phyloP scores from a whole-genome alignment of 1,284 basidiomycete species.

The Exsudoporus floridanus region DNA sequence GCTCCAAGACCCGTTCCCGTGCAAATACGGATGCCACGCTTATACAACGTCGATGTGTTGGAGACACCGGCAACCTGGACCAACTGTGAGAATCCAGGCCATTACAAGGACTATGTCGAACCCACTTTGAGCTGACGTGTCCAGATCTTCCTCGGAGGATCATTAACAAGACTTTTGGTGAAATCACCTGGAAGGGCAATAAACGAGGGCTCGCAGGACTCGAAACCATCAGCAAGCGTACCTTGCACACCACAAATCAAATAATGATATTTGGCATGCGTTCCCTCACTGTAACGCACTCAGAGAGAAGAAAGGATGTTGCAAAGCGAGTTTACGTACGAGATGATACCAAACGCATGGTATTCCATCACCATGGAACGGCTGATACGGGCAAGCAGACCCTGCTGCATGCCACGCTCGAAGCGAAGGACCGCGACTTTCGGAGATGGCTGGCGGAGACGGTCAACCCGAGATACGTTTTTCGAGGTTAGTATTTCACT shows the following conservation, averaged over 20 bases:
- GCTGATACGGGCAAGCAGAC: constrained; percentile 56
- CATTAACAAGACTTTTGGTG: constrained; percentile 64
- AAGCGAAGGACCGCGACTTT: constrained; percentile 62
- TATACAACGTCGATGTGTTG: constrained; percentile 73
- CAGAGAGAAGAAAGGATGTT: constrained; percentile 9
- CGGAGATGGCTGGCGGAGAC: constrained; percentile 48
- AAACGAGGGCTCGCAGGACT: background rate
- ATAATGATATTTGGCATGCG: constrained; percentile 70
- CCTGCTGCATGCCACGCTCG: constrained; percentile 64
- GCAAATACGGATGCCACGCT: constrained; percentile 72
- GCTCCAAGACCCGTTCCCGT: constrained; percentile 78
- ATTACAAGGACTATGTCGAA: constrained; percentile 1
- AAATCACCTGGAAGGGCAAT: constrained; percentile 54
- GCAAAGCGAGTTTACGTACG: constrained; percentile 36
- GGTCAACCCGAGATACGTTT: constrained; percentile 5
- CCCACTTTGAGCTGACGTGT: constrained; percentile 69
- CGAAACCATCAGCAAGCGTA: constrained; percentile 15
- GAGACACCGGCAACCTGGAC: constrained; percentile 73
- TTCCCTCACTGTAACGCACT: constrained; percentile 53
- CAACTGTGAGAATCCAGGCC: constrained; percentile 8
- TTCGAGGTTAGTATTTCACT: constrained; percentile 23
- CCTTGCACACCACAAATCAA: constrained; percentile 78
- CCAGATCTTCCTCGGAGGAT: constrained; percentile 68
- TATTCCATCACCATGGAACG: constrained; percentile 59
- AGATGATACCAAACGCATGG: constrained; percentile 61